Evolutionary conservation across 2,329 filamentous ascomycete genomes (phyloP).

Genomic region (Pezicula carpinea): DNA sequence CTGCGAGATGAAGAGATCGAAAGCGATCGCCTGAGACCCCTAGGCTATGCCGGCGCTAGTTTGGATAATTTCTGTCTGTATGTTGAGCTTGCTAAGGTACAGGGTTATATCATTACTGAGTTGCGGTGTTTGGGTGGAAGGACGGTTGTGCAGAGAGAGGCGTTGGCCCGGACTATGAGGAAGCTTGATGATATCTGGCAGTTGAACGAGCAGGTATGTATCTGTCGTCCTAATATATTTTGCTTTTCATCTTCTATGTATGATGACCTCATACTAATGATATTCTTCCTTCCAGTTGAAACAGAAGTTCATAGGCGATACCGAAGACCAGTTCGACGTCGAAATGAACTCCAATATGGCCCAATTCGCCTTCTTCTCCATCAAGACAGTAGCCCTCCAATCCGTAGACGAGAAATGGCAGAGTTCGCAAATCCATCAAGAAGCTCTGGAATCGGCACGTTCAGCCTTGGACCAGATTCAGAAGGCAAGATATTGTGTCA

Average conservation of each 20-base stretch:
- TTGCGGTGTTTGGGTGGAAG: background rate
- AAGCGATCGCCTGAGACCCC: conserved; percentile 3
- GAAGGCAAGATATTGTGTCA: conserved; percentile 1
- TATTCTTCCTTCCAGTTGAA: background rate
- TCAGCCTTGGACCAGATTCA: conserved; percentile 5
- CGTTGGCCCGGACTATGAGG: background rate
- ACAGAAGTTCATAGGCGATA: background rate
- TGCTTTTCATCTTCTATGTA: background rate
- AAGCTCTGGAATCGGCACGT: conserved; percentile 3
- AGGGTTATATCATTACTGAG: conserved; percentile 4
- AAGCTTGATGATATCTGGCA: conserved; percentile 7
- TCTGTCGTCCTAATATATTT: background rate
- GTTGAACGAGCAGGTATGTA: conserved; percentile 1
- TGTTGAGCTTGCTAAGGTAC: conserved; percentile 6
- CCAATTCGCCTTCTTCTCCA: conserved; percentile 9
- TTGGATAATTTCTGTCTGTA: conserved; percentile 10
- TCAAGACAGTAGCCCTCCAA: conserved; percentile 8
- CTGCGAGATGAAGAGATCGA: conserved; percentile 8
- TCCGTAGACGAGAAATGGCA: conserved; percentile 1
- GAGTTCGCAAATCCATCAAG: conserved; percentile 1
- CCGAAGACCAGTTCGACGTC: background rate
- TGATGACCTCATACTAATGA: background rate
- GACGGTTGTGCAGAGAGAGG: background rate
- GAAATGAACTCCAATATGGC: conserved; percentile 8
- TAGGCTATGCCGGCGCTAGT: background rate